These are phyloP conservation scores for Sporisorium iseilematis-ciliati DNA, from an alignment of 1,284 basidiomycete species.

Conservation along the genomic window DNA sequence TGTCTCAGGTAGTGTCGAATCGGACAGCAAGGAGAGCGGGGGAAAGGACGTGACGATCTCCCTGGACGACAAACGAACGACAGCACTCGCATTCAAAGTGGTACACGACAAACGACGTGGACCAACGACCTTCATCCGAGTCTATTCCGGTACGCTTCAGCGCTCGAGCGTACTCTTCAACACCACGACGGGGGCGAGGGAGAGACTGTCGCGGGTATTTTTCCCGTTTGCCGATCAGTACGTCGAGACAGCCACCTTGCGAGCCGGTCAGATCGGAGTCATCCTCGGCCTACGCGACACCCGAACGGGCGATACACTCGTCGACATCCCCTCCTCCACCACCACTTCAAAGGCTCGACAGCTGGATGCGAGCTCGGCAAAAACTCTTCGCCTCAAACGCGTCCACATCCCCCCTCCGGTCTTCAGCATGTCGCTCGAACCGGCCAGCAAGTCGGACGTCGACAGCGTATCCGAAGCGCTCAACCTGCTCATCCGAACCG, in stretches of 20 bases:
- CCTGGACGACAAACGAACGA: constrained; percentile 27
- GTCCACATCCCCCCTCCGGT: constrained; percentile 86
- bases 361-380: constrained; percentile 15
- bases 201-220: constrained; percentile 81
- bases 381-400: constrained; percentile 74
- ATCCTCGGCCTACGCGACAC: constrained; percentile 85
- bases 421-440: constrained; percentile 71
- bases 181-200: constrained; percentile 77
- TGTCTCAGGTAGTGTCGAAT: constrained; percentile 18
- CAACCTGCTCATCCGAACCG: constrained; percentile 81
- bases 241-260: constrained; percentile 83
- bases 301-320: constrained; percentile 86
- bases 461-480: constrained; percentile 82
- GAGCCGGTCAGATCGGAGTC: constrained; percentile 86
- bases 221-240: constrained; percentile 82
- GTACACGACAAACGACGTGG: constrained; percentile 84
- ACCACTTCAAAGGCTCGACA: not conserved
- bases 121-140: constrained; percentile 90
- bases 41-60: constrained; percentile 64
- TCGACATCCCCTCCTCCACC: constrained; percentile 45
- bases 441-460: constrained; percentile 73
- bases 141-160: constrained; percentile 79
- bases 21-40: not conserved
- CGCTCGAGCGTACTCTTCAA: constrained; percentile 81
- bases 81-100: constrained; percentile 84